Base-by-base conservation (phyloP, 2,329 filamentous ascomycete genomes). In the Aureobasidium namibiae region DNA sequence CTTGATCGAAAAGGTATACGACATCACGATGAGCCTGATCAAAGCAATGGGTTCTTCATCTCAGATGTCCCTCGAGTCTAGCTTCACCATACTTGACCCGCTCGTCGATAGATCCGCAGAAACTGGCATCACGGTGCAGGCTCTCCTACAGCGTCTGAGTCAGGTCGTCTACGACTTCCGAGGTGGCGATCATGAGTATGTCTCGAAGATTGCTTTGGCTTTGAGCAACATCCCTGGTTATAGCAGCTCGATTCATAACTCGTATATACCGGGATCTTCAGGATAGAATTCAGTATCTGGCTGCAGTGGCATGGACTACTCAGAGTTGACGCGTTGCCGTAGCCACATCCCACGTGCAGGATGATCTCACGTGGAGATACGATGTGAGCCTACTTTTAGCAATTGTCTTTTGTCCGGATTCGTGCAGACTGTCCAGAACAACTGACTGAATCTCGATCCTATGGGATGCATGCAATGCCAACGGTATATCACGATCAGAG, bases 1-100 rank as follows among this genome's bases (percentile, higher is more conserved):
- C 59, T 68, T 66, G 67, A 69, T 72, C 14, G 73, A 75, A 60
- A 75, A 75, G 61, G 61, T 75, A 23, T 75, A 69, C 42, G 72
- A 75, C 58, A 74, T 75, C 36, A 67, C 66, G 1, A 60, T 65
- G 41, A 65, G 66, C 9, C 45, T 66, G 5, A 50, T 66, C 65
- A 64, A 60, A 38, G 65, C 66, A 1, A 62, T 65, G 59, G 62
- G 57, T 23, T 61, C 60, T 16, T 64, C 63, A 16, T 36, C 61
- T 1, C 56, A 53, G n/a, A 60, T 67, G 9, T 49, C 57, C 29
- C 11, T 65, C 24, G 63, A 66, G 2, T 26, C 60, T 1, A 60
- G 60, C 23, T 44, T 34, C 13, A 3, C 18, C 1, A 38, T 8
- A 10, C n/a, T 24, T 3, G 39, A 56, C 9, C 2, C 18, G 3